Conservation (phyloP, 805 yeast species). For the Schwanniomyces yamadae region DNA sequence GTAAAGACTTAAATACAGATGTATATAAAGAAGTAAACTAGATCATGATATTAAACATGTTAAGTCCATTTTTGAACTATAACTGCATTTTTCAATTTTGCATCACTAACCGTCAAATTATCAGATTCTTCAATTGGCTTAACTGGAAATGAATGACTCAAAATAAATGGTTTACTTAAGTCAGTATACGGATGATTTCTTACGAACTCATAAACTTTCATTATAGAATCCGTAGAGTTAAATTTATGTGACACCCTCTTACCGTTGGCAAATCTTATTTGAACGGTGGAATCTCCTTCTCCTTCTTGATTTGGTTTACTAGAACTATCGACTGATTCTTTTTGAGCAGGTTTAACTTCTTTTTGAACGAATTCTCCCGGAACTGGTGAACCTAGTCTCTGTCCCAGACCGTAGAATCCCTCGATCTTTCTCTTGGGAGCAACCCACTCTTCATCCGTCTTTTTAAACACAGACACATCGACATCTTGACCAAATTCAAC, state of each 20-base stretch:
- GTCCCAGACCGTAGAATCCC: constrained; percentile 79
- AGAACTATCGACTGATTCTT: constrained; percentile 20
- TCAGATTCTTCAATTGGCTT: constrained; percentile 58
- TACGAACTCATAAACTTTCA: constrained; percentile 68
- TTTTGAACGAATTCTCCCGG: constrained; percentile 79
- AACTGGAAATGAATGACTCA: constrained; percentile 83
- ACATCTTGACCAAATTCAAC: constrained; percentile 92
- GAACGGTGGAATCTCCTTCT: constrained; percentile 71
- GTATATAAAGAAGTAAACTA: too few relatives aligned
- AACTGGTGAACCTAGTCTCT: constrained; percentile 84
- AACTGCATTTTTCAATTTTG: constrained; percentile 80
- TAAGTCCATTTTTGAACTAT: constrained; percentile 82
- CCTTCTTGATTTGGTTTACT: constrained; percentile 19
- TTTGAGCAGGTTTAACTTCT: constrained; percentile 9
- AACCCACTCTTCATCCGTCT: constrained; percentile 74
- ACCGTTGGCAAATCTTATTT: constrained; percentile 86
- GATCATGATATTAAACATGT: too few relatives aligned
- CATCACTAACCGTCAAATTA: constrained; percentile 60
- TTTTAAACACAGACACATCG: constrained; percentile 81
- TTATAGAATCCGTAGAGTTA: constrained; percentile 62
- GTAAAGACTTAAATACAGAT: too few relatives aligned
- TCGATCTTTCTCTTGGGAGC: constrained; percentile 63
- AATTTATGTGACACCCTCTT: constrained; percentile 64
- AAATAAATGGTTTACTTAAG: constrained; percentile 52
- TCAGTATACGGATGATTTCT: constrained; percentile 43